phyloP scores from a whole-genome alignment of 2,329 filamentous ascomycete species.

The Epichloe aotearoae region DNA sequence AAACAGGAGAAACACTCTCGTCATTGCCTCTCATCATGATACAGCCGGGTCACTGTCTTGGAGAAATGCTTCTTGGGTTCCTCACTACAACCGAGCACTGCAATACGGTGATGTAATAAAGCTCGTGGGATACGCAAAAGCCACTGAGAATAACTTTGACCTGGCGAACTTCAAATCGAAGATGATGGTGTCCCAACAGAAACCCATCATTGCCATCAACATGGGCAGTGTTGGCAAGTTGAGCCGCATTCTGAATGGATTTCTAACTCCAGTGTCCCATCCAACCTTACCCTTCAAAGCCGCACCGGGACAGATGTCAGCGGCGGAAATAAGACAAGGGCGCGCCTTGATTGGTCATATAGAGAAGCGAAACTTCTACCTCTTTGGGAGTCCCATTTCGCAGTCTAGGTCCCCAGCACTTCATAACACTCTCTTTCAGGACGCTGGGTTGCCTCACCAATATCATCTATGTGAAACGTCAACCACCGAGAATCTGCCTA shows the following conservation, averaged over 20 bases:
- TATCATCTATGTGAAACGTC: conserved; percentile 70
- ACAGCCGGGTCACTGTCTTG: conserved; percentile 67
- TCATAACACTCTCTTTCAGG: conserved; percentile 72
- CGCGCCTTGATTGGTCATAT: conserved; percentile 71
- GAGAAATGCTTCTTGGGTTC: conserved; percentile 85
- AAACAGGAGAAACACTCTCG: conserved; percentile 56
- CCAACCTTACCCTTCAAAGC: conserved; percentile 82
- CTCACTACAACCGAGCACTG: conserved; percentile 77
- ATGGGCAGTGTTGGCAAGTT: conserved; percentile 84
- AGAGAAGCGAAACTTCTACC: conserved; percentile 60
- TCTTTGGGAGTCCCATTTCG: conserved; percentile 77
- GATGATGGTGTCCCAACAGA: conserved; percentile 58
- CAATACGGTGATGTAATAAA: conserved; percentile 92
- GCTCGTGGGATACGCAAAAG: conserved; percentile 69
- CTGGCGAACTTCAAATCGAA: conserved; percentile 68
- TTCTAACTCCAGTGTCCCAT: conserved; percentile 91
- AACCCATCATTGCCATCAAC: conserved; percentile 89
- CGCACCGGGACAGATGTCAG: conserved; percentile 85
- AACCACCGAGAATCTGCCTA: conserved; percentile 42
- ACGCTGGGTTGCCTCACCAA: conserved; percentile 69
- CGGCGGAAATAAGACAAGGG: conserved; percentile 71
- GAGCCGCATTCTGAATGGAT: conserved; percentile 78
- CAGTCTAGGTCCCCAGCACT: conserved; percentile 76
- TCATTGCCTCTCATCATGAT: conserved; percentile 95
- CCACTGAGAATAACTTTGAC: conserved; percentile 73